Percentiles rank a stretch among this genome's conserved stretches.
Conservation (phyloP, 129 eudicot genomes). For the Sambucus nigra region DNA sequence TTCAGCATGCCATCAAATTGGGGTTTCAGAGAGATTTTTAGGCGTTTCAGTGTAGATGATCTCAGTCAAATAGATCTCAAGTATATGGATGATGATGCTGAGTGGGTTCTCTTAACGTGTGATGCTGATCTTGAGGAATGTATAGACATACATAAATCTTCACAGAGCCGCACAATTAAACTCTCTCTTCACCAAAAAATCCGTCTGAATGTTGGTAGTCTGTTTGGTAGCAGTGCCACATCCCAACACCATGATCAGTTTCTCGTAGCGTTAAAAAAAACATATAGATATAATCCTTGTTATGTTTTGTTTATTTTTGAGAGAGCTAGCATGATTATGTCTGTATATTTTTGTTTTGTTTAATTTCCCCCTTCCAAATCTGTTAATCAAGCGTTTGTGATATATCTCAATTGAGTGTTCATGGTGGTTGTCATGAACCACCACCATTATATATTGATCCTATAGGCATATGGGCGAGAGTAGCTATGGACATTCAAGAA, state of each 20-base stretch:
- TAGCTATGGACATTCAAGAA: too few relatives aligned
- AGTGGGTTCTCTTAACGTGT: conserved; percentile 63
- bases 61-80: conserved; percentile 27
- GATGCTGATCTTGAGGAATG: conserved; percentile 72
- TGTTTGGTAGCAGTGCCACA: conserved; percentile 24
- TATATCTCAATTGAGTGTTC: too few relatives aligned
- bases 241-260: conserved; percentile 1
- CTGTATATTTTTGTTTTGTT: too few relatives aligned
- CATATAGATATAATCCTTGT: neutral
- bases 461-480: too few relatives aligned
- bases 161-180: conserved; percentile 33
- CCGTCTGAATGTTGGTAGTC: conserved; percentile 29
- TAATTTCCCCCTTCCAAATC: too few relatives aligned
- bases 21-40: conserved; percentile 31
- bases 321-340: neutral
- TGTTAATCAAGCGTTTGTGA: too few relatives aligned
- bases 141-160: conserved; percentile 39
- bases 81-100: conserved; percentile 60
- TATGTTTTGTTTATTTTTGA: neutral
- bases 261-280: neutral
- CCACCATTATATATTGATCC: too few relatives aligned
- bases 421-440: too few relatives aligned
- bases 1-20: conserved; percentile 28
- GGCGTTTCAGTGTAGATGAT: conserved; percentile 32
- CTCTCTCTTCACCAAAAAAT: conserved; percentile 27